Evolutionary conservation across 2,329 filamentous ascomycete genomes (phyloP).

Genomic region (Arthrobotrys musiformis): DNA sequence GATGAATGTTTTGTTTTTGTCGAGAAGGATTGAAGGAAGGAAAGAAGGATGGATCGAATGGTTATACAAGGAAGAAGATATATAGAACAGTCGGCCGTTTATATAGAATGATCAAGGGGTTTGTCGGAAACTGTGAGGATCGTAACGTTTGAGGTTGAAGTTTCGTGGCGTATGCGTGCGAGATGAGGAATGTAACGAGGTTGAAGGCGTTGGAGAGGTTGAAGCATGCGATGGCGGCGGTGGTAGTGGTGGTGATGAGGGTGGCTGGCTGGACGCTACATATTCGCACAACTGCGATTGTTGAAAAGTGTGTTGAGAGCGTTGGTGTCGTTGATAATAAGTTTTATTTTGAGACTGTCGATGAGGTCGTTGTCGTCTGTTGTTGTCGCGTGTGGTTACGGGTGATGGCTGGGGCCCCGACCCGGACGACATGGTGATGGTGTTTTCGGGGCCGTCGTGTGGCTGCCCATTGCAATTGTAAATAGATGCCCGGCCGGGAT

Average conservation of each 20-base stretch:
- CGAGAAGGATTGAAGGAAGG: conserved; percentile 1
- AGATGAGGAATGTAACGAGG: conserved; percentile 27
- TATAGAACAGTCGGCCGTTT: background rate
- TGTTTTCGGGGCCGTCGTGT: background rate
- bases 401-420: background rate
- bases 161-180: background rate
- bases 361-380: background rate
- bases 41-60: background rate
- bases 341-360: background rate
- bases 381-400: background rate
- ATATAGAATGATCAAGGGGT: background rate
- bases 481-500: too few relatives aligned
- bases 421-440: conserved; percentile 6
- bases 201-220: conserved; percentile 12
- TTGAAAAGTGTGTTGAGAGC: background rate
- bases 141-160: background rate
- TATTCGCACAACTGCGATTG: too few relatives aligned
- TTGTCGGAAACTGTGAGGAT: background rate
- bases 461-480: background rate
- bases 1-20: background rate
- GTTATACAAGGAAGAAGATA: background rate
- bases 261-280: conserved; percentile 5
- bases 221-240: background rate
- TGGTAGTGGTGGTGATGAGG: background rate
- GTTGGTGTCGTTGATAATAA: background rate